Base-by-base conservation (phyloP, 768 basidiomycete genomes). In the Tremella yokohamensis region DNA sequence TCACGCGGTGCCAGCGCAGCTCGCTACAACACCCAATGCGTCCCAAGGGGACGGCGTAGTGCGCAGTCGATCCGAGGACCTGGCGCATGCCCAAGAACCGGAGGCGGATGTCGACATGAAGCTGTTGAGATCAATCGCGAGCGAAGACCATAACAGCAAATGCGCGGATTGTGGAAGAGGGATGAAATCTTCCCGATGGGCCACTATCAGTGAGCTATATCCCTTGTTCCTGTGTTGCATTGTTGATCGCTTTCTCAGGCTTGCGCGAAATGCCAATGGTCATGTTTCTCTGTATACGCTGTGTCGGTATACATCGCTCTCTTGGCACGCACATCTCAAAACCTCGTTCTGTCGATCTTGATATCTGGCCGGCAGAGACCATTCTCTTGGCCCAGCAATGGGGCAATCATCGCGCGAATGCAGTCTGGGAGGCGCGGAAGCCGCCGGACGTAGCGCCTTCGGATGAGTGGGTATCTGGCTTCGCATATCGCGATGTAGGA, bases 271-370 rank as follows among this genome's bases (percentile, higher is more conserved):
- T 34, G 2, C 72, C 75, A 9, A 70, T 73, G 65, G 73, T 74
- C 20, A 26, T 72, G 53, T 76, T 76, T 51, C 60, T 76, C 34
- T 76, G 75, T 51, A 75, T 75, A 22, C 59, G 75, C 29, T 76
- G 75, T 53, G 69, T 67, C 25, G 75, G 75, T 2, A 48, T 75
- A 0, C 75, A 76, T 49, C 66, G 75, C 16, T 57, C 63, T 13
- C 61, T 76, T 16, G 75, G 75, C 7, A 75, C 75, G 22, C 75
- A 76, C 49, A 70, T 76, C 37, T 76, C 75, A 15, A 76, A 76
- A 55, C 67, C 74, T 11, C 61, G 75, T 15, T 70, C 69, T 1
- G 72, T 73, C 8, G 73, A 76, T 56, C 47, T 76, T 39, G 75
- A 76, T 54, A 64, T 64, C 18, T 76, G 75, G 75, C 66, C 58